Evolutionary conservation across 139 green algal species (phyloP), one percentile per base, ranked within the genome.

Genomic region (Prasinococcaceae sp.): DNA sequence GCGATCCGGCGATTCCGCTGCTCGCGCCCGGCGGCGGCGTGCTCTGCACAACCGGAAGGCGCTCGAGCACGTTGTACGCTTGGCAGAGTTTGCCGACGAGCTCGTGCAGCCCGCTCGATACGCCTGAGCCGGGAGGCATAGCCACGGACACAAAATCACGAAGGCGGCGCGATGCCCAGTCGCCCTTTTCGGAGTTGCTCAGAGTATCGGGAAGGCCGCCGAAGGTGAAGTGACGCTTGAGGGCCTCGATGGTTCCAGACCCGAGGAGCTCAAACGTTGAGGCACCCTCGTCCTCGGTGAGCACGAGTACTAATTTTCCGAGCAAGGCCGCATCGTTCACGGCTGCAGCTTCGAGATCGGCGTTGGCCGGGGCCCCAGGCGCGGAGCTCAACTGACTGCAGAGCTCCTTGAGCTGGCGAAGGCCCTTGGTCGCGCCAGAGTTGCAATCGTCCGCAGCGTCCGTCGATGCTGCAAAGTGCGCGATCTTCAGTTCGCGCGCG

Each of bases 221-320:
- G 30, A 64, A 67, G 12, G 56, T 60, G 47, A 96, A 64, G 72
- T 83, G 89, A 22, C 30, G 38, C 14, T 65, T 47, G 20, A 97
- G 68, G 20, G 68, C 46, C n/a, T 45, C 44, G 20, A 90, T 69
- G 19, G 63, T 66, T 0, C 84, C 84, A 44, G 78, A 88, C 60
- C 58, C 79, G 3, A 94, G 45, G 53, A 97, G 76, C 79, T 97
- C 88, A 72, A 93, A 96, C 8, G 84, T 85, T 14, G 74, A 87
- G n/a, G 94, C 55, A 24, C 60, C 60, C 25, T 48, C 43, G 14
- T 41, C 53, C 17, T 49, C 24, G 12, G 14, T 38, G 19, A 68
- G 54, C 32, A 55, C 14, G 22, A n/a, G 23, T 35, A 69, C 9
- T 6, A 65, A 9, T 23, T 66, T 27, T 19, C 17, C 33, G 10